Base-by-base conservation (phyloP, 2,329 filamentous ascomycete genomes). In the Apiospora saccharicola region DNA sequence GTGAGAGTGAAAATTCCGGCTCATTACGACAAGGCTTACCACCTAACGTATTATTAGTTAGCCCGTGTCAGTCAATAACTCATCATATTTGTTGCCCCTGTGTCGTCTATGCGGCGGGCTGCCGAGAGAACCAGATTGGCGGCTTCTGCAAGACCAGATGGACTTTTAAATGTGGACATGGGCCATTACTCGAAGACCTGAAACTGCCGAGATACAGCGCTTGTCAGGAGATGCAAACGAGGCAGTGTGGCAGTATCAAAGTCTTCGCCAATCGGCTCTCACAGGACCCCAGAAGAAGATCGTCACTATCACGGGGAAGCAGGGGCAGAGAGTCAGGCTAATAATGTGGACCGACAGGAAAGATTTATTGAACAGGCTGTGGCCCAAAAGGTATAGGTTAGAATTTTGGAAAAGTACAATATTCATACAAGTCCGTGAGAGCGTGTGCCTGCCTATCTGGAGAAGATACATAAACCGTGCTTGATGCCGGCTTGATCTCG, bases 331-430 rank as follows among this genome's bases (percentile, higher is more conserved):
- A 19, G 16, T 24, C 49, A 24, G 34, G 34, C 12, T 34, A n/a
- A 64, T n/a, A n/a, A 22, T 64, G 57, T 64, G 57, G 57, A 64
- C 57, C 57, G 57, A 64, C 57, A 64, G 34, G 57, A 64, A 64
- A 64, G 34, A 64, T 64, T 12, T 41, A 64, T 64, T 64, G 57
- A 41, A 41, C 57, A 34, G n/a, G 57, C 57, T 64, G 57, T 64
- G 57, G 57, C 57, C 57, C 57, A 64, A 41, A 64, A 64, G 57
- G 34, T 64, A 64, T 64, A 41, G 34, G 53, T 61, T 64, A 64
- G 30, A 41, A 41, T 64, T 64, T 64, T 41, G 19, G 57, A 64
- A 41, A n/a, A 41, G 57, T 64, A 64, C 30, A 22, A 34, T 37
- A 61, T 13, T 41, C 57, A 24, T 64, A 64, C 57, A 64, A 64